Base-by-base conservation (phyloP, 78 protist genomes). In the Speleostelium caveatum region DNA sequence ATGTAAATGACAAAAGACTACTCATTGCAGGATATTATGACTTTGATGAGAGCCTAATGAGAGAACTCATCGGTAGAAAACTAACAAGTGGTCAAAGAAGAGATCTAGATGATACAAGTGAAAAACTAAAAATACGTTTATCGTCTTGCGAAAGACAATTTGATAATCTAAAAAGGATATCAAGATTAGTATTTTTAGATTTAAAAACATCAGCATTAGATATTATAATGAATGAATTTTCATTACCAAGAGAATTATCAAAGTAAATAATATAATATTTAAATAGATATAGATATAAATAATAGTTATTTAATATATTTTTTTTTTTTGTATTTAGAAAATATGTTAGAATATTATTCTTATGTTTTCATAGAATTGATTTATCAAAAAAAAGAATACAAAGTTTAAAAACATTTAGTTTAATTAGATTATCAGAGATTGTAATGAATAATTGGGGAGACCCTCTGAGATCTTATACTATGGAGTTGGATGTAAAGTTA, bases 361-460 rank as follows among this genome's bases (percentile, higher is more conserved):
- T 83, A 26, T 83, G 90, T 69, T 83, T 83, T 71, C 90, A 83
- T 59, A 67, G 90, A 59, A 49, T 83, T 0, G 90, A 83, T 45
- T 42, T 83, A 10, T 83, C 90, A 58, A 73, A 83, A 10, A 83
- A 83, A 39, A 30, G 75, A 59, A 58, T 83, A 14, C 63, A 58
- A 22, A 19, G 24, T 59, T 26, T 83, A 35, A 71, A 12, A 1
- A 83, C 90, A 56, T 49, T 56, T 2, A 78, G 66, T 30, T 60
- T 83, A 42, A 83, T 83, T 63, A 53, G 65, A 24, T 21, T 56
- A 30, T 73, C 90, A 33, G 90, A 83, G 51, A 49, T 67, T 16
- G 78, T 83, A 2, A 83, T 83, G 90, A 67, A 26, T 26, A 38
- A 83, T 58, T 83, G 90, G 90, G 90, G 90, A 21, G 90, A 83